A percentile compares a stretch with the other conserved stretches of the same genome.
phyloP scores from a whole-genome alignment of 2,329 filamentous ascomycete species.

The Diaporthe australafricana region DNA sequence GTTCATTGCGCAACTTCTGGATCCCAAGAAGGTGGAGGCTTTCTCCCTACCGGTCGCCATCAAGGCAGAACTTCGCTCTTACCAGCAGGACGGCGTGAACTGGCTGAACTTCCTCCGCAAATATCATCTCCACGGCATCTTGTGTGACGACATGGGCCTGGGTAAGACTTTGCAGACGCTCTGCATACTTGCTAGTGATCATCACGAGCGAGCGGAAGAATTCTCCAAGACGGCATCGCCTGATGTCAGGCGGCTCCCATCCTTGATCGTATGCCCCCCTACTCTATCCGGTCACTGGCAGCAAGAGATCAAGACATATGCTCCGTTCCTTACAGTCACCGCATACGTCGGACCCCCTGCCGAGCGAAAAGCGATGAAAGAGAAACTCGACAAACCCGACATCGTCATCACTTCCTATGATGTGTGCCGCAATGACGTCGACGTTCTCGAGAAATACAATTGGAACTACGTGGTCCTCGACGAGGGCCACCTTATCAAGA shows the following conservation, averaged over 20 bases:
- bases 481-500: conserved; percentile 98
- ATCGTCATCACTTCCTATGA: conserved; percentile 98
- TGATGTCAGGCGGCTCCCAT: conserved; percentile 85
- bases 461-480: conserved; percentile 99
- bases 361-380: conserved; percentile 79
- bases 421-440: conserved; percentile 95
- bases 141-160: conserved; percentile 99
- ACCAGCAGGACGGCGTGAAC: conserved; percentile 98
- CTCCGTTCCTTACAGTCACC: conserved; percentile 89
- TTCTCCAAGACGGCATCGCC: conserved; percentile 83
- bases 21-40: conserved; percentile 95
- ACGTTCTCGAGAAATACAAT: conserved; percentile 81
- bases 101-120: conserved; percentile 99
- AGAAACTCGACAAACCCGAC: conserved; percentile 80
- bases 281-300: conserved; percentile 98
- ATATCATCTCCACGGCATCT: conserved; percentile 96
- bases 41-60: conserved; percentile 96
- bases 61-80: conserved; percentile 94
- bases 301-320: conserved; percentile 95
- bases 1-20: conserved; percentile 95
- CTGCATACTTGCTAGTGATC: conserved; percentile 97
- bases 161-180: conserved; percentile 97
- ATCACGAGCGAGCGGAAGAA: conserved; percentile 92
- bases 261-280: conserved; percentile 94
- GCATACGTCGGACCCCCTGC: conserved; percentile 91